Evolutionary conservation across 208 protist genomes (phyloP).

Genomic region (Lotmaria passim): DNA sequence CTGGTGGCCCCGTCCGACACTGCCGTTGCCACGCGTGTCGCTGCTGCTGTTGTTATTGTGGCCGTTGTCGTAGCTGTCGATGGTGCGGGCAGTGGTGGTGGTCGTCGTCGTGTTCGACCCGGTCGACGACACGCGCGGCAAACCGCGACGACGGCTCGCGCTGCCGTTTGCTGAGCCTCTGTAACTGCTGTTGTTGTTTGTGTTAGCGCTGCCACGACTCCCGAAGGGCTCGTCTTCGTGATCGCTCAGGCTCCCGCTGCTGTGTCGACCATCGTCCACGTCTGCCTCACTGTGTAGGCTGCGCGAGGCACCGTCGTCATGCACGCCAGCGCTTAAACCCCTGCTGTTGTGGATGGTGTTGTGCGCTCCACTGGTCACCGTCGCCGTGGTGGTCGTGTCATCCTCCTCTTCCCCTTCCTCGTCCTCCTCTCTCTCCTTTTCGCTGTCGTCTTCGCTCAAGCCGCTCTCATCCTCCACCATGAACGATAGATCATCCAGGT

Average conservation of each 20-base stretch:
- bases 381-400: background rate
- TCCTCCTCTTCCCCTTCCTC: background rate
- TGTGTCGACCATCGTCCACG: background rate
- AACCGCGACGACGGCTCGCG: background rate
- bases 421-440: background rate
- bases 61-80: constrained; percentile 18
- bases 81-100: constrained; percentile 18
- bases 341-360: background rate
- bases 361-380: too few relatives aligned
- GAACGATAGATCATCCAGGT: constrained; percentile 21
- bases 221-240: background rate
- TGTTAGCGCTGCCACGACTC: background rate
- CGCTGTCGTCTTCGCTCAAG: background rate
- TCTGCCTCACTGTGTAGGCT: background rate
- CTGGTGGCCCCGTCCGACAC: background rate
- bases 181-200: background rate
- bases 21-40: background rate
- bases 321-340: background rate
- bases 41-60: background rate
- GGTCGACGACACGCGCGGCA: background rate
- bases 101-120: constrained; percentile 14
- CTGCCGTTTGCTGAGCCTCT: background rate
- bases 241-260: constrained; percentile 4
- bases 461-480: constrained; percentile 6
- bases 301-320: background rate